Evolutionary conservation across 2,329 filamentous ascomycete species (phyloP).

Genomic region (Fusarium clavum): DNA sequence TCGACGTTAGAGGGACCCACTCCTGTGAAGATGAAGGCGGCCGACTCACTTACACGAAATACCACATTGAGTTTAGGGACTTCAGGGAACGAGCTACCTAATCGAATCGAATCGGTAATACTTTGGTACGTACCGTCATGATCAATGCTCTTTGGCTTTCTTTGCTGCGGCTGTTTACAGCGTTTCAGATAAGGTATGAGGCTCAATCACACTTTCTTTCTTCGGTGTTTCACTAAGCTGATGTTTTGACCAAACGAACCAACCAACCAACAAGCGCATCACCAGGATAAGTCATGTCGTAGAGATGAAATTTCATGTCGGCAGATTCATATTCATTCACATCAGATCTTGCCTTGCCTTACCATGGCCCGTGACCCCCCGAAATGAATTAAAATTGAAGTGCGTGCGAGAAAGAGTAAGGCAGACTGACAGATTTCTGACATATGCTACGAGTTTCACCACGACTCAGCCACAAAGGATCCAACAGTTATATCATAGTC

Average conservation of each 20-base stretch:
- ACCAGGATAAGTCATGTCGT: background rate
- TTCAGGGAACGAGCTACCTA: background rate
- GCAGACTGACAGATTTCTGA: slow-evolving; percentile 9
- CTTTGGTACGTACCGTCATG: background rate
- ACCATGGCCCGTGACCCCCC: slow-evolving; percentile 3
- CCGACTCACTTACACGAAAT: slow-evolving; percentile 14
- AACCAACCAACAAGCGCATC: slow-evolving; percentile 1
- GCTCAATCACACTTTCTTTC: slow-evolving; percentile 6
- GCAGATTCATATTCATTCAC: slow-evolving; percentile 12
- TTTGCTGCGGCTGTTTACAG: slow-evolving; percentile 9
- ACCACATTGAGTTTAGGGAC: background rate
- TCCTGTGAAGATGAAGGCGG: slow-evolving; percentile 3
- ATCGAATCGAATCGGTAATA: background rate
- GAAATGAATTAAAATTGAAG: slow-evolving; percentile 22
- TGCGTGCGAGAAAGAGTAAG: slow-evolving; percentile 10
- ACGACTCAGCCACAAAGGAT: slow-evolving; percentile 23
- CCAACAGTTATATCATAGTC: slow-evolving; percentile 1
- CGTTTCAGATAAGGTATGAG: slow-evolving; percentile 25
- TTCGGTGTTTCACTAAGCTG: slow-evolving; percentile 5
- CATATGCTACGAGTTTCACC: slow-evolving; percentile 6
- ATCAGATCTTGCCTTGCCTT: slow-evolving; percentile 21
- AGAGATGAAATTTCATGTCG: background rate
- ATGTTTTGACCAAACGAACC: background rate
- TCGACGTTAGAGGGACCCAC: slow-evolving; percentile 8
- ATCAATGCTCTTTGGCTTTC: background rate